Conservation (phyloP, 306 rosid species). For the Quercus dentata region DNA sequence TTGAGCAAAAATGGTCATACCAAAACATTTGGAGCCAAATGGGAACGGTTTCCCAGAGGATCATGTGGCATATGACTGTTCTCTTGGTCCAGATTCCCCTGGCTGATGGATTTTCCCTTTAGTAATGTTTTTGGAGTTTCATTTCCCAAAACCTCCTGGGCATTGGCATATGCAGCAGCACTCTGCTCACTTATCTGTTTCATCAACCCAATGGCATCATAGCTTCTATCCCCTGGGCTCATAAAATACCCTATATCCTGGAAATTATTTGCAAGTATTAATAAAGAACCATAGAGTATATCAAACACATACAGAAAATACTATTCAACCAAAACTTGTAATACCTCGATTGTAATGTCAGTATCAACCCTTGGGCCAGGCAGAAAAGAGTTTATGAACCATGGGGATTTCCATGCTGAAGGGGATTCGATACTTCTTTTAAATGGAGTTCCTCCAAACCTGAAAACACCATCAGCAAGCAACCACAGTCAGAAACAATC, state of each 20-base stretch:
- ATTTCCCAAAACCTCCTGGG: slow-evolving; percentile 70
- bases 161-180: slow-evolving; percentile 82
- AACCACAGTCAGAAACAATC: slow-evolving; percentile 11
- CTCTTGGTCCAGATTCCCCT: slow-evolving; percentile 32
- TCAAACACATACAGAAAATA: not conserved
- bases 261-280: slow-evolving; percentile 7
- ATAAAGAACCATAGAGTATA: not conserved
- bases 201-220: slow-evolving; percentile 90
- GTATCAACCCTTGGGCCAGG: slow-evolving; percentile 74
- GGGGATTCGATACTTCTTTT: slow-evolving; percentile 94
- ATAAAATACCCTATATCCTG: slow-evolving; percentile 83
- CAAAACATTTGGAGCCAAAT: slow-evolving; percentile 48
- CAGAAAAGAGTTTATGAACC: slow-evolving; percentile 74
- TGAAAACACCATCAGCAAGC: slow-evolving; percentile 37
- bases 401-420: slow-evolving; percentile 95
- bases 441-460: slow-evolving; percentile 81
- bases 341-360: slow-evolving; percentile 91
- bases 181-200: slow-evolving; percentile 83
- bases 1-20: slow-evolving; percentile 30
- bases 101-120: slow-evolving; percentile 25
- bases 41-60: slow-evolving; percentile 36
- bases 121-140: slow-evolving; percentile 59
- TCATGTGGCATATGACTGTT: slow-evolving; percentile 18
- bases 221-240: slow-evolving; percentile 87
- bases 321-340: slow-evolving; percentile 7